Evolutionary conservation across 176 grass and related monocot species (phyloP).

Genomic region (Tillandsia fasciculata): DNA sequence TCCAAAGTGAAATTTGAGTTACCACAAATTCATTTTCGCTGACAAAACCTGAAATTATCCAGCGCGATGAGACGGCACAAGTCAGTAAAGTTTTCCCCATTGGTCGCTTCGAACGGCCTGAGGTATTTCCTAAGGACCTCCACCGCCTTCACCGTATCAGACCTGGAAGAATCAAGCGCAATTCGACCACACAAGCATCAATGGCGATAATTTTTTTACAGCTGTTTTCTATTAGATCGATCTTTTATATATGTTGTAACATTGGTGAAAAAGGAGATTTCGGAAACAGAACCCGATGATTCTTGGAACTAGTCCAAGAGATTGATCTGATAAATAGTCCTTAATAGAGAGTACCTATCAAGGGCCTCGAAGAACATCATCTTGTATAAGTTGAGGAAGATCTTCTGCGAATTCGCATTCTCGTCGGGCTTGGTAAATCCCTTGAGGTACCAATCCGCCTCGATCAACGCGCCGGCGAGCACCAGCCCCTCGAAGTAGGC

Average conservation of each 20-base stretch:
- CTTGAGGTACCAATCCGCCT: conserved; percentile 22
- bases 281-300: too few species aligned
- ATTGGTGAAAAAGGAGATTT: too few species aligned
- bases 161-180: neutral
- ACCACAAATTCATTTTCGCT: conserved; percentile 14
- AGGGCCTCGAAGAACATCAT: conserved; percentile 25
- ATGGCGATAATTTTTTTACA: too few species aligned
- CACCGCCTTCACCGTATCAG: conserved; percentile 20
- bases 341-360: neutral
- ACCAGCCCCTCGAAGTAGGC: conserved; percentile 25
- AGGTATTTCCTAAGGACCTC: conserved; percentile 23
- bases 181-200: too few species aligned
- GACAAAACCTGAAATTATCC: conserved; percentile 27
- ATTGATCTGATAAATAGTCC: too few species aligned
- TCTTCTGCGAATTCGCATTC: conserved; percentile 12
- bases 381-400: conserved; percentile 26
- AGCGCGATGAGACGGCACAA: conserved; percentile 14
- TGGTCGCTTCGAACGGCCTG: conserved; percentile 10
- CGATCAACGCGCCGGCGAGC: conserved; percentile 13
- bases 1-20: neutral
- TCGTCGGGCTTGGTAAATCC: conserved; percentile 23
- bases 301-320: too few species aligned
- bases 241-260: too few species aligned
- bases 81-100: conserved; percentile 7
- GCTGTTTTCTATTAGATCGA: too few species aligned